Conservation (phyloP, 305 asterid genomes). For the Lippia alba region DNA sequence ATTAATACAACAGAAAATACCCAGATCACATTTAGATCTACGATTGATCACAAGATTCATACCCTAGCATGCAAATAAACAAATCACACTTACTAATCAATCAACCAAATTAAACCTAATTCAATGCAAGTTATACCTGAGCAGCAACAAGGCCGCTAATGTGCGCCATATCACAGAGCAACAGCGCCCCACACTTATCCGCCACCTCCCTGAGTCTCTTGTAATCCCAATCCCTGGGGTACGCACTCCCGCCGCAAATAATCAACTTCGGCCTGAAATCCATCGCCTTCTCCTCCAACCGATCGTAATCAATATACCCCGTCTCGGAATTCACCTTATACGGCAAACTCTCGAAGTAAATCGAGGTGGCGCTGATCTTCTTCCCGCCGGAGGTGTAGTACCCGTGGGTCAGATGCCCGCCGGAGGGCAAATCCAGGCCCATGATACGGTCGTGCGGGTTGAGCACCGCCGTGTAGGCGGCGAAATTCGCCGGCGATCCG, state of each 20-base stretch:
- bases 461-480: constrained; percentile 91
- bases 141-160: constrained; percentile 99
- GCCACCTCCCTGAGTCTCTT: constrained; percentile 73
- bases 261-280: constrained; percentile 94
- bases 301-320: constrained; percentile 84
- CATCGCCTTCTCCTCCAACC: constrained; percentile 91
- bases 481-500: constrained; percentile 93
- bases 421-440: constrained; percentile 95
- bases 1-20: neutral
- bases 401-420: constrained; percentile 94
- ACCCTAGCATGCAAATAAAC: constrained; percentile 8
- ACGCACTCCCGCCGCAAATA: constrained; percentile 94
- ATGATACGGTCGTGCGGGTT: constrained; percentile 92
- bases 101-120: constrained; percentile 18
- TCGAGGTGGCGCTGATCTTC: constrained; percentile 90
- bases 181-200: constrained; percentile 81
- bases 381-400: constrained; percentile 87
- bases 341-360: constrained; percentile 92
- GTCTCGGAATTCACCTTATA: constrained; percentile 78
- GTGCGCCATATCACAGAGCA: constrained; percentile 98
- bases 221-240: constrained; percentile 96
- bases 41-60: neutral
- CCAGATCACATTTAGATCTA: constrained; percentile 25
- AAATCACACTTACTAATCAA: neutral
- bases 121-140: constrained; percentile 54